Conservation (phyloP, 192 early-diverging fungal genomes). For the Haplosporangium gracile region DNA sequence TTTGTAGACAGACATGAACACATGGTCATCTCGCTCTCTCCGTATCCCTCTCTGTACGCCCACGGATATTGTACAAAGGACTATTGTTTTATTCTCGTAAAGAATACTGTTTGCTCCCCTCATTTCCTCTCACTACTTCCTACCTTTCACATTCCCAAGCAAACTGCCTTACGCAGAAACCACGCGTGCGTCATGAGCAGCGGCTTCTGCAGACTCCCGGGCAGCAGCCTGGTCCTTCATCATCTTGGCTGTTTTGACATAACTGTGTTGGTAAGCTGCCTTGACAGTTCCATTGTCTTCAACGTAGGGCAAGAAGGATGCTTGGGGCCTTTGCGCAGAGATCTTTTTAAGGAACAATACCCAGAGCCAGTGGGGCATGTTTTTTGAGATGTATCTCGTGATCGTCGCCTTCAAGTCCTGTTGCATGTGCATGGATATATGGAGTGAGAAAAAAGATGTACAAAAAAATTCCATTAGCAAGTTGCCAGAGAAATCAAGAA, state of each 20-base stretch:
- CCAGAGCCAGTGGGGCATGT: slow-evolving; percentile 9
- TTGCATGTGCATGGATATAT: not conserved
- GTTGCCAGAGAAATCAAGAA: not conserved
- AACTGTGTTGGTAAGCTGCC: not conserved
- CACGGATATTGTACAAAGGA: not conserved
- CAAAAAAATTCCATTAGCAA: not conserved
- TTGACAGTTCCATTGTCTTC: slow-evolving; percentile 8
- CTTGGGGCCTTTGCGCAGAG: not conserved
- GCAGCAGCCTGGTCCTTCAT: not conserved
- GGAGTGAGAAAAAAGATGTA: not conserved
- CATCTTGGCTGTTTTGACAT: not conserved
- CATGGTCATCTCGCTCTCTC: not conserved
- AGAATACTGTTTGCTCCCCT: not conserved
- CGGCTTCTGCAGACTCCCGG: not conserved
- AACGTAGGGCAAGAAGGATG: not conserved
- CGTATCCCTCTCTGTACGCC: not conserved
- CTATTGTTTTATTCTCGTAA: not conserved
- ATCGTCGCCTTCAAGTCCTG: slow-evolving; percentile 4
- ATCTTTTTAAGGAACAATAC: not conserved
- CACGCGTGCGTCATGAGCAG: not conserved
- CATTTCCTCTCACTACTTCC: not conserved
- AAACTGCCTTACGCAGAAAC: not conserved
- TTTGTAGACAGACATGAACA: not conserved
- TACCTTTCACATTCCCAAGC: not conserved
- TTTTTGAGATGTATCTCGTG: not conserved